Conservation (phyloP, 345 rosid species). For the Schrenkiella parvula region DNA sequence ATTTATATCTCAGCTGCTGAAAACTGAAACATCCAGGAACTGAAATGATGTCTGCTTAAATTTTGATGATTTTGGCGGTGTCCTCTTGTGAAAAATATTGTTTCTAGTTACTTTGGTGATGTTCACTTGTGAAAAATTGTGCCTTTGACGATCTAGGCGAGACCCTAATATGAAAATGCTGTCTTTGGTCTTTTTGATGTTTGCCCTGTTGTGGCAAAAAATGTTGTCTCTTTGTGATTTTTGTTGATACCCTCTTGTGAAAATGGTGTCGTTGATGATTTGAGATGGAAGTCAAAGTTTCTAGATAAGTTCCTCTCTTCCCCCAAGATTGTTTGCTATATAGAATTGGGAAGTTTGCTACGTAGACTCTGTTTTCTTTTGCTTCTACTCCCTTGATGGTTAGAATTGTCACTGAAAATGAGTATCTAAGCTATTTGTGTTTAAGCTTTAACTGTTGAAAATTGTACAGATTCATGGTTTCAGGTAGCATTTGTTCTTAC, state of each 20-base stretch:
- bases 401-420: neutral
- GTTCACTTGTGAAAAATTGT: neutral
- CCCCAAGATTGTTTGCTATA: neutral
- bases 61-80: neutral
- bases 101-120: neutral
- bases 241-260: neutral
- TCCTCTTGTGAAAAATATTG: neutral
- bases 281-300: neutral
- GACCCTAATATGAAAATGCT: neutral
- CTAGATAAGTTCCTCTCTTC: neutral
- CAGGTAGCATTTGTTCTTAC: slow-evolving; percentile 80
- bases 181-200: neutral
- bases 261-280: neutral
- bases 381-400: neutral
- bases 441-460: neutral
- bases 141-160: neutral
- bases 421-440: neutral
- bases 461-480: slow-evolving; percentile 74
- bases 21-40: neutral
- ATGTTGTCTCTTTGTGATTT: neutral
- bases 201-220: neutral
- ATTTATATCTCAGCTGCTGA: neutral
- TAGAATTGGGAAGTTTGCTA: neutral
- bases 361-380: neutral
- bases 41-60: neutral